Conservation (phyloP, 2,329 filamentous ascomycete genomes). For the Curvularia sp. region DNA sequence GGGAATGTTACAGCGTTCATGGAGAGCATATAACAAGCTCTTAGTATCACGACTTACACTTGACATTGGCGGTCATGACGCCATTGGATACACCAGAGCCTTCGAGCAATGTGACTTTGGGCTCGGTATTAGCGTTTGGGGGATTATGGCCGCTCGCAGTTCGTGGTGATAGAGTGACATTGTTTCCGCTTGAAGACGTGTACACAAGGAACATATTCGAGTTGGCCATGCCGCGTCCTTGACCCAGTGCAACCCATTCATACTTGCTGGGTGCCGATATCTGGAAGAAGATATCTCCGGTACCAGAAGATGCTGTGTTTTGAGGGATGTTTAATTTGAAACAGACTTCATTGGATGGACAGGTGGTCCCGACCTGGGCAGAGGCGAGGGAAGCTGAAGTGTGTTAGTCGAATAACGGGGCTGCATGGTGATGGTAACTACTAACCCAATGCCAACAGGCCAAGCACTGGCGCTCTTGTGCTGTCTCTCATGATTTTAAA, state of each 20-base stretch:
- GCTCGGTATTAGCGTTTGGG: constrained; percentile 54
- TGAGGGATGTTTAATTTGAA: constrained; percentile 64
- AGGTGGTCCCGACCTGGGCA: constrained; percentile 44
- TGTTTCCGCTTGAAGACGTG: constrained; percentile 58
- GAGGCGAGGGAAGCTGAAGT: constrained; percentile 34
- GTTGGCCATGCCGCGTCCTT: constrained; percentile 62
- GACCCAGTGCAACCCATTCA: constrained; percentile 64
- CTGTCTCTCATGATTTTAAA: background rate
- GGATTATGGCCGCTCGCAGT: constrained; percentile 53
- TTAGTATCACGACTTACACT: constrained; percentile 50
- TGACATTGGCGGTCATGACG: constrained; percentile 64
- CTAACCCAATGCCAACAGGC: constrained; percentile 39
- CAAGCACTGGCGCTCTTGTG: constrained; percentile 19
- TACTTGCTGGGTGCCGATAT: constrained; percentile 62
- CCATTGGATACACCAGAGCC: constrained; percentile 62
- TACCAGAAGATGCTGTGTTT: constrained; percentile 58
- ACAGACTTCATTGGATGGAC: constrained; percentile 48
- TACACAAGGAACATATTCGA: constrained; percentile 68
- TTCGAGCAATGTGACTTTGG: constrained; percentile 59
- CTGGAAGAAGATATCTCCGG: constrained; percentile 66
- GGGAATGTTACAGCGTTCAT: background rate
- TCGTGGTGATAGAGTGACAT: constrained; percentile 66
- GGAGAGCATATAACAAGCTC: background rate
- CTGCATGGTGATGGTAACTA: constrained; percentile 7
- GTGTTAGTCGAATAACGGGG: constrained; percentile 22